Evolutionary conservation across 352 stramenopile genomes (phyloP).

Genomic region (Pythium myriotylum): DNA sequence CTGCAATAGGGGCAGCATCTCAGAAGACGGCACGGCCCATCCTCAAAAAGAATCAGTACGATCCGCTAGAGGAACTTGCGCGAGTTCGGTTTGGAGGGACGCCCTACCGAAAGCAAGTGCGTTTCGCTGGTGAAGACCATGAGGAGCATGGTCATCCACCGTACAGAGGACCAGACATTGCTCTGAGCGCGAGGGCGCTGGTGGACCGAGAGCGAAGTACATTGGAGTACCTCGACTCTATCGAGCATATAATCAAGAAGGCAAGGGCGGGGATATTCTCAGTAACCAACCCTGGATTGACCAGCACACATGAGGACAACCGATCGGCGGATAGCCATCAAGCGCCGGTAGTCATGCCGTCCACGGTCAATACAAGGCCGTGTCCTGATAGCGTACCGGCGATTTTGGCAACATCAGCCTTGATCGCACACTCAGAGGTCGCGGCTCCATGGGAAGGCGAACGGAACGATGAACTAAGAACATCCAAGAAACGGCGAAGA

Average conservation of each 20-base stretch:
- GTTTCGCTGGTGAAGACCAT: background rate
- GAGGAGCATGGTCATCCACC: background rate
- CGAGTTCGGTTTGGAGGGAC: constrained; percentile 9
- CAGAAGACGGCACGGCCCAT: too few relatives aligned
- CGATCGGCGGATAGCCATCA: too few relatives aligned
- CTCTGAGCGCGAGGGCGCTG: background rate
- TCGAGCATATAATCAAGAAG: constrained; percentile 2
- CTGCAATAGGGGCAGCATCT: constrained; percentile 4
- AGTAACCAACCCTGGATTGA: constrained; percentile 12
- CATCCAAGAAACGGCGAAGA: constrained; percentile 3
- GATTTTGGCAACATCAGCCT: too few relatives aligned
- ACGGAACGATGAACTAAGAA: constrained; percentile 9
- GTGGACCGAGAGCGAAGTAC: background rate
- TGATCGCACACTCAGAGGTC: constrained; percentile 22
- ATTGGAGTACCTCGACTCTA: constrained; percentile 5
- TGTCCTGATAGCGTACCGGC: background rate
- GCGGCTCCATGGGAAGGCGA: background rate
- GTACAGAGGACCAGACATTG: constrained; percentile 8
- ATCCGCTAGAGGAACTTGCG: constrained; percentile 15
- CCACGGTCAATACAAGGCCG: too few relatives aligned
- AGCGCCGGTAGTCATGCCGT: too few relatives aligned
- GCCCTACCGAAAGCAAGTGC: constrained; percentile 4
- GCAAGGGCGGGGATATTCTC: constrained; percentile 3
- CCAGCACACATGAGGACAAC: constrained; percentile 18
- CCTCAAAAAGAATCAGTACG: background rate